Base-by-base conservation (phyloP, 1,139 yeast genomes). In the Arxiozyma telluris region DNA sequence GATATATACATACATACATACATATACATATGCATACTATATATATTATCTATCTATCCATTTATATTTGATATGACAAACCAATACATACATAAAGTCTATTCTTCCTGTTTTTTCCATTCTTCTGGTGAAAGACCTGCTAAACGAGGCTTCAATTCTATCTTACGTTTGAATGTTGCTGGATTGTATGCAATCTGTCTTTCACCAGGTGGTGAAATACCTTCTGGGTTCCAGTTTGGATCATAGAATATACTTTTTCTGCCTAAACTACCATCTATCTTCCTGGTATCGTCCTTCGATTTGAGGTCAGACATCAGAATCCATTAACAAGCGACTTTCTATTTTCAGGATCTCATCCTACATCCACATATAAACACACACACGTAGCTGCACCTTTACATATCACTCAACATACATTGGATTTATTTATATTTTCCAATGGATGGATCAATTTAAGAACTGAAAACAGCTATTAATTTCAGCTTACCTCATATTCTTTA, bases 201-300 rank as follows among this genome's bases (percentile, higher is more conserved):
- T 25, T 55, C 51, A 5, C 54, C 57, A 0, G 63, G 64, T 1
- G 76, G 75, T 1, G 74, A 69, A 27, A 25, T 50, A 0, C 79
- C 79, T 8, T 63, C 54, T 4, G 74, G 72, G 52, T 76, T 76
- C 72, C 77, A 73, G 49, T 75, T 77, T 12, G 72, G 72, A 55
- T 76, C 77, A 59, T 70, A 74, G 56, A 71, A 76, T 6, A 73
- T 65, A 39, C 77, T 73, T 41, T 62, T 63, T 4, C 57, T 53
- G 7, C 73, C 74, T 12, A 70, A 52, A 44, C 27, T 8, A n/a
- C 46, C 11, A n/a, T 22, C 27, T 22, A 11, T n/a, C 34, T 11
- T 18, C 45, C 4, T 12, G 20, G 12, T 21, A 21, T 43, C 17
- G n/a, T 25, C 23, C 47, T 23, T 18, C 7, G 18, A n/a, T 17